These are phyloP conservation scores for Bocquillonia castaneifolia DNA, from an alignment of 441 rosid genomes.

Conservation along the genomic window DNA sequence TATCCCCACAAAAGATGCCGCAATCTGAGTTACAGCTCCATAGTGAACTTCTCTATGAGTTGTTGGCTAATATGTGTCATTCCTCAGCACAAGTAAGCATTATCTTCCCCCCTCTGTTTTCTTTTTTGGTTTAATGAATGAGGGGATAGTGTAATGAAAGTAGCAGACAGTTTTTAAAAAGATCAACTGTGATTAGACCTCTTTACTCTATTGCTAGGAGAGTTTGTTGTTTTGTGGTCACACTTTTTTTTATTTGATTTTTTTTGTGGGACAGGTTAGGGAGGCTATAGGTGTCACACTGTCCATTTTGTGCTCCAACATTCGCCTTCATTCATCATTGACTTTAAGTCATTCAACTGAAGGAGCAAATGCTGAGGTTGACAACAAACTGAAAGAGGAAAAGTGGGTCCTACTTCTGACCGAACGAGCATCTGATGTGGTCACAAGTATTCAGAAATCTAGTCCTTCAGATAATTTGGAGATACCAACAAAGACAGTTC, in stretches of 20 bases:
- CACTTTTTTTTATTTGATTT: slow-evolving; percentile 19
- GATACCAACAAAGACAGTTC: slow-evolving; percentile 34
- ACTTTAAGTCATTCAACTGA: slow-evolving; percentile 42
- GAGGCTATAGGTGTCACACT: slow-evolving; percentile 92
- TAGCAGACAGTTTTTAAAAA: background rate
- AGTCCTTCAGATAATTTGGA: slow-evolving; percentile 57
- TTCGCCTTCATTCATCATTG: slow-evolving; percentile 65
- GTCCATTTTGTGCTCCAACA: slow-evolving; percentile 83
- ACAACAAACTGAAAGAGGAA: slow-evolving; percentile 49
- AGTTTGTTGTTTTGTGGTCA: slow-evolving; percentile 2
- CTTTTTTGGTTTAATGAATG: background rate
- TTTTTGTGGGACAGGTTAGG: slow-evolving; percentile 62
- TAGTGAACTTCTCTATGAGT: slow-evolving; percentile 62
- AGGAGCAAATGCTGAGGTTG: slow-evolving; percentile 34
- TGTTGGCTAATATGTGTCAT: slow-evolving; percentile 87
- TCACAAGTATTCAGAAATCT: slow-evolving; percentile 67
- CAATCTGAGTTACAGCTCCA: slow-evolving; percentile 71
- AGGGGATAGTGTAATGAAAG: background rate
- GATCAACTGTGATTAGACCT: background rate
- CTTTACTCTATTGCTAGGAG: background rate
- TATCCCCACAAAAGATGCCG: slow-evolving; percentile 87
- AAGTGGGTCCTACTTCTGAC: slow-evolving; percentile 62
- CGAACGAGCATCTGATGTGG: slow-evolving; percentile 70
- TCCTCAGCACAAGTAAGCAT: slow-evolving; percentile 93
- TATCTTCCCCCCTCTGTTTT: slow-evolving; percentile 1